phyloP scores from a whole-genome alignment of 2,329 filamentous ascomycete species.

The Leptographium flavum region DNA sequence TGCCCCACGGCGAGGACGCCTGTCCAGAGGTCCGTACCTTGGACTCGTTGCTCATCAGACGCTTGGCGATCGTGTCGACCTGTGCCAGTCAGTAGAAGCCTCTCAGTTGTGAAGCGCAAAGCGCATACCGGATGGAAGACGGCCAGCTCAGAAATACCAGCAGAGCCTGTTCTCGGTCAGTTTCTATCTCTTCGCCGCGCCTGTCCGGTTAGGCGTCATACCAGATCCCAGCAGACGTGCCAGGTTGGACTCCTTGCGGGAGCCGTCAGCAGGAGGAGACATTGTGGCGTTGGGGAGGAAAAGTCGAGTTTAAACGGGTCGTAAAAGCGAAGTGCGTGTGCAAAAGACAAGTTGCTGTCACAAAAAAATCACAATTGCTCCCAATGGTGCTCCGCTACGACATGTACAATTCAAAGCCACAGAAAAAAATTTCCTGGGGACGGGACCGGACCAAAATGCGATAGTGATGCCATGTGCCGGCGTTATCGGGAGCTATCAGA shows the following conservation, averaged over 20 bases:
- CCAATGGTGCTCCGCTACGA: background rate
- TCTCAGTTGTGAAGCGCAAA: background rate
- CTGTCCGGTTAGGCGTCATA: slow-evolving; percentile 33
- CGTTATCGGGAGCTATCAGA: background rate
- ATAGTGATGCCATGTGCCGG: background rate
- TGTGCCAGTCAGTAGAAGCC: slow-evolving; percentile 19
- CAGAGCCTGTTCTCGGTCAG: slow-evolving; percentile 47
- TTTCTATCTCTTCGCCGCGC: slow-evolving; percentile 8
- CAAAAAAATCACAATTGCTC: background rate
- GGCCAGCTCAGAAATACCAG: slow-evolving; percentile 83
- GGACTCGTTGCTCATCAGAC: slow-evolving; percentile 95
- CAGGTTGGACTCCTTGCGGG: slow-evolving; percentile 72
- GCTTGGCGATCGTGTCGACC: slow-evolving; percentile 97
- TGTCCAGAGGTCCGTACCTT: slow-evolving; percentile 33
- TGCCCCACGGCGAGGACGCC: background rate
- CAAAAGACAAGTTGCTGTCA: too few relatives aligned
- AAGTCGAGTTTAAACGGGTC: background rate
- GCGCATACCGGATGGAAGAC: slow-evolving; percentile 74
- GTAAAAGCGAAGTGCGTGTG: background rate
- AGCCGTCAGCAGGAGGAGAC: slow-evolving; percentile 40
- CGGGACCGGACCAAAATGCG: background rate
- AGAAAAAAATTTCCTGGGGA: slow-evolving; percentile 1
- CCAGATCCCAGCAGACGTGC: slow-evolving; percentile 87
- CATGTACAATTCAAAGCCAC: background rate
- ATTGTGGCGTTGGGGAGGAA: slow-evolving; percentile 22